These are phyloP conservation scores for Dalechampia spathulata DNA, from an alignment of 441 rosid genomes.

Conservation along the genomic window DNA sequence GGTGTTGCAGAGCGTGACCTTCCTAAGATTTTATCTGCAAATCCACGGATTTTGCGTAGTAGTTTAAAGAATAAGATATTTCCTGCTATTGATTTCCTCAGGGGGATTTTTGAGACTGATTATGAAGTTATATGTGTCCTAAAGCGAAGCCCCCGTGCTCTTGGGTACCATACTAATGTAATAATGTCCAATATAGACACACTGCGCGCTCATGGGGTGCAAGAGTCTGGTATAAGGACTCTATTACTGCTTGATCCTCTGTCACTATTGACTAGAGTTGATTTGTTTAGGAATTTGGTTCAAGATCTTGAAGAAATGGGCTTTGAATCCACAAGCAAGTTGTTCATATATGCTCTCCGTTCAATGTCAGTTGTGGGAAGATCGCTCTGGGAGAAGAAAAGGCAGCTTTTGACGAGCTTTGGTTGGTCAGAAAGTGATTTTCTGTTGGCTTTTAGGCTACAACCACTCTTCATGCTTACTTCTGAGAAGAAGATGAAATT, in stretches of 20 bases:
- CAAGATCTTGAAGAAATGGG: background rate
- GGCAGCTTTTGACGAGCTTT: slow-evolving; percentile 2
- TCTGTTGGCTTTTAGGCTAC: background rate
- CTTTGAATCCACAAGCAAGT: background rate
- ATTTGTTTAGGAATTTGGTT: background rate
- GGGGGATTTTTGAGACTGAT: background rate
- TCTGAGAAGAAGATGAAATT: background rate
- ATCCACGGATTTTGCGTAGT: background rate
- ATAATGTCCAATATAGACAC: background rate
- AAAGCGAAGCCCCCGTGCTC: background rate
- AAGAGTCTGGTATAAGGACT: background rate
- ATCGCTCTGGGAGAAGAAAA: background rate
- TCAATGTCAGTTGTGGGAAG: background rate
- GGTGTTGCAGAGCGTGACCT: slow-evolving; percentile 1
- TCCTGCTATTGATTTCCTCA: background rate
- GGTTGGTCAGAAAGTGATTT: slow-evolving; percentile 7
- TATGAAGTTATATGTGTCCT: background rate
- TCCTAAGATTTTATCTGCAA: background rate
- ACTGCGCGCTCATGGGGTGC: slow-evolving; percentile 5
- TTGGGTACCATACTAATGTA: background rate
- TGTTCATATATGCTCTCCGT: background rate
- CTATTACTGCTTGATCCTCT: background rate
- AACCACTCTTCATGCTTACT: background rate
- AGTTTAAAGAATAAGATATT: background rate
- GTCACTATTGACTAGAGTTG: background rate